Conservation (phyloP, 768 basidiomycete genomes). For the Suillus subalutaceus region DNA sequence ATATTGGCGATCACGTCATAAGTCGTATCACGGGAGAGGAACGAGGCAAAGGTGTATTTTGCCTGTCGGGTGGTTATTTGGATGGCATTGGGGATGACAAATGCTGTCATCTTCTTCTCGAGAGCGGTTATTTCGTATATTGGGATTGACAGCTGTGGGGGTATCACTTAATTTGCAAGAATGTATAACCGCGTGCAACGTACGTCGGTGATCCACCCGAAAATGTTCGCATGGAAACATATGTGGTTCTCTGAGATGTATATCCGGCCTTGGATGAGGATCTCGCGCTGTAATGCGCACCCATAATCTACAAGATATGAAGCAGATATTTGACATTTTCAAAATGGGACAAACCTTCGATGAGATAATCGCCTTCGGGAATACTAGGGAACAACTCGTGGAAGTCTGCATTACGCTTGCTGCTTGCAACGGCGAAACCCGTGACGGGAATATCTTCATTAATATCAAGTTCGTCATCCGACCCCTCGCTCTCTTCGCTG, state of each 20-base stretch:
- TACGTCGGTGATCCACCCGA: conserved; percentile 98
- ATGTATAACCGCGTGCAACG: conserved; percentile 33
- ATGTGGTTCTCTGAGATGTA: conserved; percentile 99
- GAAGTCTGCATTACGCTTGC: conserved; percentile 92
- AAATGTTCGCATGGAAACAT: conserved; percentile 99
- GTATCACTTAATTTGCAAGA: conserved; percentile 14
- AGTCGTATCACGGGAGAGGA: conserved; percentile 94
- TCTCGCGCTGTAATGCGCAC: conserved; percentile 95
- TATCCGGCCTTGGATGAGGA: conserved; percentile 91
- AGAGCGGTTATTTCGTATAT: conserved; percentile 84
- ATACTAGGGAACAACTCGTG: conserved; percentile 89
- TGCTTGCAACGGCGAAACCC: conserved; percentile 96
- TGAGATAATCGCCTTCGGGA: conserved; percentile 95
- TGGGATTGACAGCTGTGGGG: conserved; percentile 74
- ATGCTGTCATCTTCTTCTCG: conserved; percentile 97
- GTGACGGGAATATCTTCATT: conserved; percentile 81
- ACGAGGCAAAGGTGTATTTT: conserved; percentile 95
- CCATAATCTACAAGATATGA: conserved; percentile 78
- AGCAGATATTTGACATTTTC: background rate
- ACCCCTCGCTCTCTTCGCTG: conserved; percentile 34
- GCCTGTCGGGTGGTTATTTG: conserved; percentile 80
- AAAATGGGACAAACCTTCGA: conserved; percentile 68
- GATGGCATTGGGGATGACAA: conserved; percentile 97
- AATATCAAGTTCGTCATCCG: conserved; percentile 38
- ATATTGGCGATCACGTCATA: conserved; percentile 96